These are phyloP conservation scores for Orobanche coerulescens DNA, from an alignment of 257 asterid genomes.

Conservation along the genomic window DNA sequence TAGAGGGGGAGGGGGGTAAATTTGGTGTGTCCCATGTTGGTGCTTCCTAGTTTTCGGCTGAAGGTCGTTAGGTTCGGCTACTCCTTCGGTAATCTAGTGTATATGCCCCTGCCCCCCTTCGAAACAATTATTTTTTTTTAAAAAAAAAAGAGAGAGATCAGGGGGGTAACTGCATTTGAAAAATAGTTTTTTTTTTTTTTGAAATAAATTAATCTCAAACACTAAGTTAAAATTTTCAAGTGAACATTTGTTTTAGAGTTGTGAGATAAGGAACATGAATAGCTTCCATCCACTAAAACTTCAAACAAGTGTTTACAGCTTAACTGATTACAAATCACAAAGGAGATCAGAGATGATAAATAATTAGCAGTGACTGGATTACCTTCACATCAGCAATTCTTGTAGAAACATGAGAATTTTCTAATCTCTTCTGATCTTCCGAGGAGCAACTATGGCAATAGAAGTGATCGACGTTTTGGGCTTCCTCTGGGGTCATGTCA, in stretches of 20 bases:
- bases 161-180: not conserved
- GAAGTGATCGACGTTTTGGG: constrained; percentile 54
- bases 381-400: constrained; percentile 62
- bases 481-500: constrained; percentile 65
- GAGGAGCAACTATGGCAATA: constrained; percentile 55
- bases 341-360: constrained; percentile 8
- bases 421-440: constrained; percentile 56
- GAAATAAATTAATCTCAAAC: no score
- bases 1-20: no score
- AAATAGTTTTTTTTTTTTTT: no score
- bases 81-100: no score
- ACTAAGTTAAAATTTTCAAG: not conserved
- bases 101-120: no score
- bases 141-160: not conserved
- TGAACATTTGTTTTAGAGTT: not conserved
- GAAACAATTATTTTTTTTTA: no score
- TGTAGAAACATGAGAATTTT: constrained; percentile 45
- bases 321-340: not conserved
- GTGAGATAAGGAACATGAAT: not conserved
- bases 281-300: not conserved
- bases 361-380: constrained; percentile 5
- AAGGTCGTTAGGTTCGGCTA: no score
- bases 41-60: no score
- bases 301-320: not conserved
- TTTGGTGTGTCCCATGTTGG: no score